Evolutionary conservation across 495 filamentous ascomycete species (phyloP), one percentile per base, ranked within the genome.

Genomic region (Penicillium goetzii): DNA sequence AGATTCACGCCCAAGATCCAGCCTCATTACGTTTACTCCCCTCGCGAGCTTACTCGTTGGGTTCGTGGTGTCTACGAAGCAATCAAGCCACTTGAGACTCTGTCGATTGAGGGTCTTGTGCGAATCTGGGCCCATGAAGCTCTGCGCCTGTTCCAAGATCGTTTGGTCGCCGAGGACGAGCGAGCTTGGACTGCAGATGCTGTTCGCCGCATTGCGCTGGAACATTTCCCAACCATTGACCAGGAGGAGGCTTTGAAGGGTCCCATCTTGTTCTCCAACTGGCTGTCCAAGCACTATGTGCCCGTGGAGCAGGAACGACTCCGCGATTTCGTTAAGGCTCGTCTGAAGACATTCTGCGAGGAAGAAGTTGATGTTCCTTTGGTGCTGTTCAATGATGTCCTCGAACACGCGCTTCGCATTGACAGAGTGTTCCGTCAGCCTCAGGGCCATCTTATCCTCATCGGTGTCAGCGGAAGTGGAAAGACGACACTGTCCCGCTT

Each of bases 41-140:
- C 95, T 76, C 90, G 95, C 88, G 95, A 99, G 74, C 81, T 99
- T 62, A 98, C 96, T 26, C 84, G 95, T 70, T 99, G 95, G 95
- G 94, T 94, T 51, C 90, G 95, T 64, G 95, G 96, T 74, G 81
- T 99, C 23, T 99, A 99, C 68, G 95, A 99, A 74, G 93, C 95
- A 8, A 94, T 99, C 69, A 87, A 89, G 62, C 96, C 95, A 11
- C 84, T 98, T 2, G 95, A 99, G 74, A 90, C 77, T 9, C 80
- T 99, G 40, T 83, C 90, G 14, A 79, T 98, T 12, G 95, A 99
- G 74, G 96, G 96, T 2, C 84, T 99, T 34, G 91, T 99, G 30
- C 87, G 95, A 32, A 96, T 99, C 65, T 99, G 95, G 95, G 95
- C 95, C 3, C 95, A 99, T 68, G 95, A 99, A 74, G 95, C 95